Conservation (phyloP, 1,284 basidiomycete genomes). For the Sphagnurus paluster region DNA sequence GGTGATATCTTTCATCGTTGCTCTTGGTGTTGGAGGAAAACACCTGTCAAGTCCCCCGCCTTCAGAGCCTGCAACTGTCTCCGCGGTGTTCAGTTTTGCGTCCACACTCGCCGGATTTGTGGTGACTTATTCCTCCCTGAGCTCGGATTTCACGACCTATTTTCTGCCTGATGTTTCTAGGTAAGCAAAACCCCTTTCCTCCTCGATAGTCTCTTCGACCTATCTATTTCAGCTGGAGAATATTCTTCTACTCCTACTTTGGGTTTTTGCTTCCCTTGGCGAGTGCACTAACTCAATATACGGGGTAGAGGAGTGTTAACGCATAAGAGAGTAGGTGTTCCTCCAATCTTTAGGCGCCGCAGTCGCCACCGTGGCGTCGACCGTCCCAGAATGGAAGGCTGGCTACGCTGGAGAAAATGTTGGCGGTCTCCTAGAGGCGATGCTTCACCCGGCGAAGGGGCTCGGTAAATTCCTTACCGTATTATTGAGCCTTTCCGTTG, state of each 20-base stretch:
- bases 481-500: slow-evolving; percentile 77
- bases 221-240: slow-evolving; percentile 47
- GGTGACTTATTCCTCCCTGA: slow-evolving; percentile 64
- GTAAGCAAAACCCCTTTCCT: slow-evolving; percentile 37
- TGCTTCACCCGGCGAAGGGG: slow-evolving; percentile 67
- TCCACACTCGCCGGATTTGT: slow-evolving; percentile 74
- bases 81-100: slow-evolving; percentile 61
- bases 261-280: slow-evolving; percentile 72
- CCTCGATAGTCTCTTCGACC: not conserved
- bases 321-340: slow-evolving; percentile 39
- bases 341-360: slow-evolving; percentile 80
- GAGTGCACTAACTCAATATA: slow-evolving; percentile 10
- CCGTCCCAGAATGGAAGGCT: slow-evolving; percentile 68
- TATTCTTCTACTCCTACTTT: slow-evolving; percentile 75
- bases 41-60: slow-evolving; percentile 44
- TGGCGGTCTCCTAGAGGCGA: slow-evolving; percentile 74
- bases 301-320: not conserved
- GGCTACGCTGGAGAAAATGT: slow-evolving; percentile 64
- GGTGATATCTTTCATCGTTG: slow-evolving; percentile 74
- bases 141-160: slow-evolving; percentile 77
- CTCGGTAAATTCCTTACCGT: slow-evolving; percentile 90
- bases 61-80: slow-evolving; percentile 51
- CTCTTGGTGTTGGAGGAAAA: slow-evolving; percentile 73
- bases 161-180: slow-evolving; percentile 56
- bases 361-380: slow-evolving; percentile 54